Conservation (phyloP, 1,284 basidiomycete species). For the Apiotrichum domesticum region DNA sequence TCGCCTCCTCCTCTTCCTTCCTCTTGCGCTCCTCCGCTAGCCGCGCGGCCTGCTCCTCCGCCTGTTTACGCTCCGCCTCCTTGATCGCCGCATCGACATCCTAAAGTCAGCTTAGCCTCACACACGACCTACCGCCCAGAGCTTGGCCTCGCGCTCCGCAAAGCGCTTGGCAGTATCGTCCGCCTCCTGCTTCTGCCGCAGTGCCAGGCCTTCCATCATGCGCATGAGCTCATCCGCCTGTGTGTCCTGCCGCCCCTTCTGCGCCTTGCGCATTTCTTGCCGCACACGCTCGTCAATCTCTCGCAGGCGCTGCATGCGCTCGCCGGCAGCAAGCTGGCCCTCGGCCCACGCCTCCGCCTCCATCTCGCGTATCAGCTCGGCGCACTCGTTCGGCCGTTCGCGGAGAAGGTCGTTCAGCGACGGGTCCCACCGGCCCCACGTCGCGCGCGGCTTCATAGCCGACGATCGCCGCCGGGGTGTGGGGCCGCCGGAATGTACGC, state of each 20-base stretch:
- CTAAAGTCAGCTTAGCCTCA: conserved; percentile 9
- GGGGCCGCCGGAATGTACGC: background rate
- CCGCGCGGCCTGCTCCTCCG: conserved; percentile 17
- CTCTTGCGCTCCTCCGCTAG: conserved; percentile 10
- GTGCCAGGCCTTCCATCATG: conserved; percentile 31
- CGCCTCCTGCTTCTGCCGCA: conserved; percentile 28
- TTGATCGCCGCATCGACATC: conserved; percentile 38
- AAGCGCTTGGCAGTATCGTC: conserved; percentile 28
- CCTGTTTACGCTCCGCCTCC: conserved; percentile 14
- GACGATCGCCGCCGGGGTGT: conserved; percentile 1
- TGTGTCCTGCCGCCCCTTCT: conserved; percentile 11
- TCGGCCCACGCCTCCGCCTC: conserved; percentile 33
- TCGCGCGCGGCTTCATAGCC: background rate
- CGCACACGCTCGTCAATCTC: conserved; percentile 9
- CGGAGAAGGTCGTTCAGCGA: conserved; percentile 16
- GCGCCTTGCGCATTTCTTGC: conserved; percentile 11
- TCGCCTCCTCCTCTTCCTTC: conserved; percentile 25
- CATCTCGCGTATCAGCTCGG: conserved; percentile 27
- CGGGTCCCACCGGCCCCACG: conserved; percentile 9
- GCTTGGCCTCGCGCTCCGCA: conserved; percentile 29
- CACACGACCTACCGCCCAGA: conserved; percentile 34
- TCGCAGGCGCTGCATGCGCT: conserved; percentile 1
- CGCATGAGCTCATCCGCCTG: conserved; percentile 32
- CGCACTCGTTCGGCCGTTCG: conserved; percentile 27
- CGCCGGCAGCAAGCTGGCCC: conserved; percentile 4